Evolutionary conservation across 495 filamentous ascomycete species (phyloP), one percentile per base, ranked within the genome.

Genomic region (Tuber microsphaerosporum): DNA sequence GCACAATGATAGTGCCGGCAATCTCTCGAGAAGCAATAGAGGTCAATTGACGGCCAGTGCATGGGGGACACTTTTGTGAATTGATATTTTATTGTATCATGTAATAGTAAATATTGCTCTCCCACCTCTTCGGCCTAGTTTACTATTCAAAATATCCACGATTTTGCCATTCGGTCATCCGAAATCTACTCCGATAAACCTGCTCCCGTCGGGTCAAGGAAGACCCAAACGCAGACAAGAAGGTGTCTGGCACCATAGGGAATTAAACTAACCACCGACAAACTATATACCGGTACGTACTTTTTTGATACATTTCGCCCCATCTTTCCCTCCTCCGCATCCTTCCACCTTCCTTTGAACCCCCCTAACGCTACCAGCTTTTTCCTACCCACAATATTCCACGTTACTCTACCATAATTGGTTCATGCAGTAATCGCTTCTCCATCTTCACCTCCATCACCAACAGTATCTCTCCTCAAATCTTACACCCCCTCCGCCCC

Each of bases 401-500:
- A 42, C 70, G 22, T 45, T 45, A 44, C 70, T 31, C 17, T 71
- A 34, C 34, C 56, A 34, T 65, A 16, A 65, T 65, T 65, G 56
- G 56, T 65, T 65, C 56, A 34, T 44, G 39, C 69, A 72, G 45
- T 76, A 69, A 76, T 65, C 41, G 42, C 45, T 76, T 69, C 70
- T 42, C 61, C 73, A 68, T 77, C 51, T 71, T 68, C 39, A 77
- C n/a, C 75, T 16, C 56, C n/a, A n/a, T 45, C 61, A 22, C 72
- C 26, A 42, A 16, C 26, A 42, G 42, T 51, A 76, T 76, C 65
- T 75, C 73, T 70, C 51, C n/a, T 9, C 26, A 65, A 65, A 43
- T 48, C 78, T 34, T 75, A 48, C 45, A 65, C 71, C 72, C 75
- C 77, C 26, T 69, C 73, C 65, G 41, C 65, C 68, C 72, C 71